Percentiles rank a stretch among this genome's conserved stretches.
Conservation (phyloP, 768 basidiomycete species). For the Pisolithus marmoratus region DNA sequence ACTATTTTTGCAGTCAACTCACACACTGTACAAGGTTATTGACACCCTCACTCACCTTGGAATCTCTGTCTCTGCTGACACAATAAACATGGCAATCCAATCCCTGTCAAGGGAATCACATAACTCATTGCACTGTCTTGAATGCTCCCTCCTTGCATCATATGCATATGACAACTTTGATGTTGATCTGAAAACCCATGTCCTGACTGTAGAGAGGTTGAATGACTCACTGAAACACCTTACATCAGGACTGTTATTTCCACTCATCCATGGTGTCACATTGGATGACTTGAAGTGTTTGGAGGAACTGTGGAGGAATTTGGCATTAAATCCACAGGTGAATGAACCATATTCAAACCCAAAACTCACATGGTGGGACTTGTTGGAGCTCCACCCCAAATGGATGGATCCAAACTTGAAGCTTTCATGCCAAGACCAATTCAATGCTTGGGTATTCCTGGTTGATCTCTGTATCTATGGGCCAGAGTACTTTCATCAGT, state of each 20-base stretch:
- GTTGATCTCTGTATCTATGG: too few species aligned
- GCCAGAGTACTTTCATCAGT: too few species aligned
- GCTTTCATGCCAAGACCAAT: too few species aligned
- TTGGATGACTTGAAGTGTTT: constrained; percentile 27
- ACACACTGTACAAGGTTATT: constrained; percentile 21
- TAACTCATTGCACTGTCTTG: constrained; percentile 12
- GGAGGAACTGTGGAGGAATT: constrained; percentile 28
- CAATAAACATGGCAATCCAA: constrained; percentile 18
- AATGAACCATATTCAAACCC: too few species aligned
- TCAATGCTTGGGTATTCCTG: too few species aligned
- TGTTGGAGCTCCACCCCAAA: too few species aligned
- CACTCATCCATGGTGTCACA: constrained; percentile 15
- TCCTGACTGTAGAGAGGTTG: constrained; percentile 27
- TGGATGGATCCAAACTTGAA: too few species aligned
- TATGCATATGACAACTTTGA: constrained; percentile 43
- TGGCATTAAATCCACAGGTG: constrained; percentile 13
- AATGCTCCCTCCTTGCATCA: constrained; percentile 15
- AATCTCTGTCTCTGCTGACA: constrained; percentile 21
- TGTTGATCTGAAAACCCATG: constrained; percentile 27
- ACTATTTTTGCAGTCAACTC: constrained; percentile 18
- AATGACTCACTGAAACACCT: constrained; percentile 17
- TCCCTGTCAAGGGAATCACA: constrained; percentile 22
- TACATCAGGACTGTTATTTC: constrained; percentile 20
- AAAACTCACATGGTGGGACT: too few species aligned
- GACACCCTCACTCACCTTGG: constrained; percentile 26